Evolutionary conservation across 495 filamentous ascomycete genomes (phyloP), one percentile per base, ranked within the genome.

Genomic region (Aspergillus olivimuriae): DNA sequence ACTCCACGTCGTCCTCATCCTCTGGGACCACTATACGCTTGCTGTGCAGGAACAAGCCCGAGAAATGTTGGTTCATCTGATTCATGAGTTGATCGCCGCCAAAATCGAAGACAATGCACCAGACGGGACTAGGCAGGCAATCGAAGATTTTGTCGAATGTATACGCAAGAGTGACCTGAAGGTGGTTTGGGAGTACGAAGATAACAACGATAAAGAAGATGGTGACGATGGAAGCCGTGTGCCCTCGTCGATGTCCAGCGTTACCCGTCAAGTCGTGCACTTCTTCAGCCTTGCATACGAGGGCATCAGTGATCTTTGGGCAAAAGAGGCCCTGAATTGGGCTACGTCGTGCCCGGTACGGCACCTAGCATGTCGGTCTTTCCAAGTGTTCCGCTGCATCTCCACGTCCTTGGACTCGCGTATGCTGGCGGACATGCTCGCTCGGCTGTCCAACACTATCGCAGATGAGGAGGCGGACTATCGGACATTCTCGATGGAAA

Each of bases 1-100:
- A 37, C 66, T 98, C 9, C 92, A 98, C 65, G 87, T 94, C 12
- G 81, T 95, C 12, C 83, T 92, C 24, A 87, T 95, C 2, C 76
- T 96, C 10, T 98, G 92, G 92, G 92, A 98, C 57, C 88, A 95
- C 44, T 94, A 97, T 53, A 94, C 83, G 2, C 77, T 87, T n/a
- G 78, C 95, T 10, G 91, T 98, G 1, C 92, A 95, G 53, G 92
- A 97, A 47, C 89, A 97, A 60, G 89, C 92, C 31, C 81, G 90
- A 34, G 92, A 98, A 55, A 95, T 98, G 92, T 76, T 97, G 12
- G 89, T 98, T 23, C 92, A 98, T 69, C 75, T 98, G 7, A 95
- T 98, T 36, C 92, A 98, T 55, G 94, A 97, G 57, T 76, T 98
- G 12, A 85, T 98, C 21, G 89, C 96, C 28, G 92, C 94, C 1